Conservation (phyloP, 2,329 filamentous ascomycete species). For the Talaromyces sp. region DNA sequence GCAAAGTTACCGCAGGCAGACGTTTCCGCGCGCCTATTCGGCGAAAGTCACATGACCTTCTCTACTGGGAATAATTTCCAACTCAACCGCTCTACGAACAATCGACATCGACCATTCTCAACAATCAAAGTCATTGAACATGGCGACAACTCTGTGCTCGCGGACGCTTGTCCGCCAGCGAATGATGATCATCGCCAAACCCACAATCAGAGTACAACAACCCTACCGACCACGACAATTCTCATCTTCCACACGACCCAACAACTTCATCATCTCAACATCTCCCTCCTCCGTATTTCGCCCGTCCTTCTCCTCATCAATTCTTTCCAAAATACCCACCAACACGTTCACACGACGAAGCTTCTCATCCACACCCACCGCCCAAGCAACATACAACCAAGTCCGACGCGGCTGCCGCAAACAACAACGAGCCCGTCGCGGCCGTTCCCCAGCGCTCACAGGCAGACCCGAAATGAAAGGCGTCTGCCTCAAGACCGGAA, state of each 20-base stretch:
- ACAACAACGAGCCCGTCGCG: slow-evolving; percentile 74
- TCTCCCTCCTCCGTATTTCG: not conserved
- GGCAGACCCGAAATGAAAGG: slow-evolving; percentile 82
- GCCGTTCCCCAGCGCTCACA: slow-evolving; percentile 77
- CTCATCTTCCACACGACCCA: slow-evolving; percentile 26
- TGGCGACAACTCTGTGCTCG: slow-evolving; percentile 10
- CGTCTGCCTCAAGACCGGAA: slow-evolving; percentile 89
- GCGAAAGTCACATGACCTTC: not conserved
- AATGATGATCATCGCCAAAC: not conserved
- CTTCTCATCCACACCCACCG: slow-evolving; percentile 22
- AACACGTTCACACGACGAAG: slow-evolving; percentile 26
- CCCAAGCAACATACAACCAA: slow-evolving; percentile 65
- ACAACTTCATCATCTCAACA: slow-evolving; percentile 6
- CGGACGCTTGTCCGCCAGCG: slow-evolving; percentile 8
- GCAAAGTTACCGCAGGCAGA: slow-evolving; percentile 1
- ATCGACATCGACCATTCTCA: not conserved
- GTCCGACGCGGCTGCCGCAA: slow-evolving; percentile 71
- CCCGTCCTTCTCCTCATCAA: slow-evolving; percentile 2
- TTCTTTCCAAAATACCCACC: slow-evolving; percentile 14
- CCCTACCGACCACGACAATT: slow-evolving; percentile 1
- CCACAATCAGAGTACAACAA: slow-evolving; percentile 3
- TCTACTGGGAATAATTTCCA: not conserved
- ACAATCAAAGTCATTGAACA: not conserved
- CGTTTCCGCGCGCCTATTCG: not conserved
- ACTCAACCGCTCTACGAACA: not conserved